Percentiles rank a stretch among this genome's conserved stretches.
Conservation (phyloP, 768 basidiomycete species). For the Obba rivulosa region DNA sequence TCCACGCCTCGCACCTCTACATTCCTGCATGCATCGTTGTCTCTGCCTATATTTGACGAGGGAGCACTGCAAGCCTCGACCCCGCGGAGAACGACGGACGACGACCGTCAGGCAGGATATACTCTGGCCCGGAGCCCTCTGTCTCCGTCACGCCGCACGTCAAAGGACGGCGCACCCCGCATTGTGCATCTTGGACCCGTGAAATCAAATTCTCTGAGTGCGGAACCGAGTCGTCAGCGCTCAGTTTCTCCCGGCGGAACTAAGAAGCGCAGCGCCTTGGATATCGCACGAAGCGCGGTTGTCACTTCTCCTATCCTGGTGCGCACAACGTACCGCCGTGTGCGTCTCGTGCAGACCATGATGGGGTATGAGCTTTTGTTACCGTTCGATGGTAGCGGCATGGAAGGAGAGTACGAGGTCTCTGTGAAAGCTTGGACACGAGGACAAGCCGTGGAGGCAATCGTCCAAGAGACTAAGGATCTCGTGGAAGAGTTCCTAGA, state of each 20-base stretch:
- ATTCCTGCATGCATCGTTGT: slow-evolving; percentile 25
- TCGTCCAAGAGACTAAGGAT: slow-evolving; percentile 50
- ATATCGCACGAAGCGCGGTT: slow-evolving; percentile 31
- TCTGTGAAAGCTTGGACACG: slow-evolving; percentile 44
- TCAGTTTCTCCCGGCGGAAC: slow-evolving; percentile 5
- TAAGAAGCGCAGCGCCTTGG: slow-evolving; percentile 13
- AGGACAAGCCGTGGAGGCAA: slow-evolving; percentile 44
- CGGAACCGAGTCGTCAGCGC: not conserved
- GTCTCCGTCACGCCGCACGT: slow-evolving; percentile 29
- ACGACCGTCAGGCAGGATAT: slow-evolving; percentile 35
- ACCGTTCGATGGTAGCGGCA: slow-evolving; percentile 29
- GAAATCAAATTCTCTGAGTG: slow-evolving; percentile 12
- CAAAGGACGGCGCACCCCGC: slow-evolving; percentile 34
- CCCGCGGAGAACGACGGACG: slow-evolving; percentile 10
- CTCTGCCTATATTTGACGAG: slow-evolving; percentile 16
- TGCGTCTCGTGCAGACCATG: slow-evolving; percentile 55
- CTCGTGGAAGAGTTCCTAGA: slow-evolving; percentile 52
- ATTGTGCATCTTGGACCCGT: slow-evolving; percentile 62
- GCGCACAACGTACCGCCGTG: slow-evolving; percentile 53
- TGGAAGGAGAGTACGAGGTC: slow-evolving; percentile 15
- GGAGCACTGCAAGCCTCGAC: slow-evolving; percentile 13
- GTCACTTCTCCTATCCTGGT: slow-evolving; percentile 49
- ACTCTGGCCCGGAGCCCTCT: slow-evolving; percentile 33
- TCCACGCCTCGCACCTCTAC: slow-evolving; percentile 44
- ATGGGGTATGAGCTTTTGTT: slow-evolving; percentile 61